Evolutionary conservation across 345 rosid species (phyloP).

Genomic region (Aquilaria yunnanensis): DNA sequence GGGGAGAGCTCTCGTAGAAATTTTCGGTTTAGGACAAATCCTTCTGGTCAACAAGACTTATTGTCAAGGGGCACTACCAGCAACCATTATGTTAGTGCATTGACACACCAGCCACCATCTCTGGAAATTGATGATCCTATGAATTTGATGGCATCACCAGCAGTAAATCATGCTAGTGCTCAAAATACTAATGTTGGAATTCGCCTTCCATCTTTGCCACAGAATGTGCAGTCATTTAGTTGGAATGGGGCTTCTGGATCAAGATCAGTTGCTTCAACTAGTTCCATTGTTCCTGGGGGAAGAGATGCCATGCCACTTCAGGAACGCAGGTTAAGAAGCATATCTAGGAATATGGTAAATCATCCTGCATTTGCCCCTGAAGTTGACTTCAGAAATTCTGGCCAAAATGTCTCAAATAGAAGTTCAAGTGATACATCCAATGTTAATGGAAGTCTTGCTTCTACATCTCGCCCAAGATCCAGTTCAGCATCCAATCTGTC

Average conservation of each 20-base stretch:
- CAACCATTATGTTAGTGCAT: conserved; percentile 33
- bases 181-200: conserved; percentile 30
- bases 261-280: conserved; percentile 32
- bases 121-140: conserved; percentile 37
- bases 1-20: conserved; percentile 51
- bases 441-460: conserved; percentile 41
- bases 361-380: conserved; percentile 44
- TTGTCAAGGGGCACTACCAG: conserved; percentile 43
- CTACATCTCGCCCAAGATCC: conserved; percentile 42
- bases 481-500: conserved; percentile 44
- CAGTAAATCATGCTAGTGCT: conserved; percentile 24
- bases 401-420: conserved; percentile 35
- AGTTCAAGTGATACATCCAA: conserved; percentile 22
- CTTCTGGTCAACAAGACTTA: conserved; percentile 40
- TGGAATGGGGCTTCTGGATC: conserved; percentile 52
- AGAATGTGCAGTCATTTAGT: conserved; percentile 41
- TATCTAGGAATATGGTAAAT: conserved; percentile 33
- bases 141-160: conserved; percentile 35
- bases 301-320: conserved; percentile 30
- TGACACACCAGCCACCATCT: conserved; percentile 37
- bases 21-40: conserved; percentile 46
- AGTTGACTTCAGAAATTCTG: conserved; percentile 36
- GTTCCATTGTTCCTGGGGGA: conserved; percentile 30
- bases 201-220: conserved; percentile 50
- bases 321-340: conserved; percentile 40